Conservation (phyloP, 1,284 basidiomycete genomes). For the Apiotrichum domesticum region DNA sequence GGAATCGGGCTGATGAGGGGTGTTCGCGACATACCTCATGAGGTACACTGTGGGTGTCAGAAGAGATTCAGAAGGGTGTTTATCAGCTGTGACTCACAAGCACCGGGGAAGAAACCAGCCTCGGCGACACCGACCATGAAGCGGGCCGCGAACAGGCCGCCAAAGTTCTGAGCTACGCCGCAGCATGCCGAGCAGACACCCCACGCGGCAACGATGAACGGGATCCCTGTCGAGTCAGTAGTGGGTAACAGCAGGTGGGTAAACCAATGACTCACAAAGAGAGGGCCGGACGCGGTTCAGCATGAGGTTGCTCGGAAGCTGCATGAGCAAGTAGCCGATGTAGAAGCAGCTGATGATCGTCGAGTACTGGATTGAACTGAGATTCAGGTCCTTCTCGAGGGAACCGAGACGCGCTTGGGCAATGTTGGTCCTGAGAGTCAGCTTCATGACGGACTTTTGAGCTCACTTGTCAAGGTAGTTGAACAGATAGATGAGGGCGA, state of each 20-base stretch:
- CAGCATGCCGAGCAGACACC: neutral
- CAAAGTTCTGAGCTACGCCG: slow-evolving; percentile 17
- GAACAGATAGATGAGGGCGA: too few species aligned
- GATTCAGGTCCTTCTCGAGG: slow-evolving; percentile 28
- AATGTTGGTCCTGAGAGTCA: too few species aligned
- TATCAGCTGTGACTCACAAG: too few species aligned
- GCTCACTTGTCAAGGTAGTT: too few species aligned
- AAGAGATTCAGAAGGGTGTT: too few species aligned
- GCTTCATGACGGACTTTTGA: too few species aligned
- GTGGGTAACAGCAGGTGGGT: too few species aligned
- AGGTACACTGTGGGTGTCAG: neutral
- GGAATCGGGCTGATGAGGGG: too few species aligned
- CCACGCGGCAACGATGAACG: slow-evolving; percentile 16
- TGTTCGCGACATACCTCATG: slow-evolving; percentile 5
- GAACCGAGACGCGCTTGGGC: neutral
- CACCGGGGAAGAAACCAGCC: slow-evolving; percentile 26
- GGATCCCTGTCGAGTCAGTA: slow-evolving; percentile 3
- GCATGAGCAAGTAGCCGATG: slow-evolving; percentile 34
- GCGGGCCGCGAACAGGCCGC: slow-evolving; percentile 9
- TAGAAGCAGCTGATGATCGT: slow-evolving; percentile 35
- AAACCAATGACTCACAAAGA: slow-evolving; percentile 6
- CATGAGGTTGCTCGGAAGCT: slow-evolving; percentile 18
- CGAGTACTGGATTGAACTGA: slow-evolving; percentile 28
- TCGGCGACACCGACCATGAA: slow-evolving; percentile 31
- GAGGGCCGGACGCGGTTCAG: slow-evolving; percentile 14